phyloP scores from a whole-genome alignment of 257 asterid species.

The Dorcoceras hygrometricum region DNA sequence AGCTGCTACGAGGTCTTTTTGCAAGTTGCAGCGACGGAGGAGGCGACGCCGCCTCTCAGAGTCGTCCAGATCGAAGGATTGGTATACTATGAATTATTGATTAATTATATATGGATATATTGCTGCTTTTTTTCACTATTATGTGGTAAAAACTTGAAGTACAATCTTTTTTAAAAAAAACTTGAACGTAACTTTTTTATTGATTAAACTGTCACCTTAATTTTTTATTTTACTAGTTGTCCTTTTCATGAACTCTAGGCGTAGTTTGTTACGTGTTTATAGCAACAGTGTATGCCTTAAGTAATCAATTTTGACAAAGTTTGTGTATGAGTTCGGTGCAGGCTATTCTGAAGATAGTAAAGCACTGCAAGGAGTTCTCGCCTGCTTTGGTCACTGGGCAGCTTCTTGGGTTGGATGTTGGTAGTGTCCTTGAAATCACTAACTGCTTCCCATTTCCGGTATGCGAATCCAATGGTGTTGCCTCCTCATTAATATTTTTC shows the following conservation, averaged over 20 bases:
- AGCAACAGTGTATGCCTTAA: background rate
- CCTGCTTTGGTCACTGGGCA: constrained; percentile 95
- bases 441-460: constrained; percentile 98
- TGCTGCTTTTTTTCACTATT: background rate
- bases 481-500: background rate
- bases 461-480: constrained; percentile 18
- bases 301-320: background rate
- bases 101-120: background rate
- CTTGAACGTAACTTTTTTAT: constrained; percentile 1
- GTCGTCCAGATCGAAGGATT: constrained; percentile 97
- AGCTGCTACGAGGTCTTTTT: constrained; percentile 73
- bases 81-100: constrained; percentile 37
- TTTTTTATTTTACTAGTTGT: background rate
- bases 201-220: background rate
- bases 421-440: constrained; percentile 94
- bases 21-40: constrained; percentile 90
- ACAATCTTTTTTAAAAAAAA: background rate
- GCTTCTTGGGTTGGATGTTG: constrained; percentile 96
- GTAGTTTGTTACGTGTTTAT: background rate
- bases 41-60: constrained; percentile 78
- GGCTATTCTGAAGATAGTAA: constrained; percentile 91
- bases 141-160: too few species aligned
- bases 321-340: constrained; percentile 19
- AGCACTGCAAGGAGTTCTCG: constrained; percentile 95
- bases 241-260: background rate